Percentiles rank a stretch among this genome's conserved stretches.
phyloP scores from a whole-genome alignment of 129 eudicot genomes.

The Helianthus annuus region DNA sequence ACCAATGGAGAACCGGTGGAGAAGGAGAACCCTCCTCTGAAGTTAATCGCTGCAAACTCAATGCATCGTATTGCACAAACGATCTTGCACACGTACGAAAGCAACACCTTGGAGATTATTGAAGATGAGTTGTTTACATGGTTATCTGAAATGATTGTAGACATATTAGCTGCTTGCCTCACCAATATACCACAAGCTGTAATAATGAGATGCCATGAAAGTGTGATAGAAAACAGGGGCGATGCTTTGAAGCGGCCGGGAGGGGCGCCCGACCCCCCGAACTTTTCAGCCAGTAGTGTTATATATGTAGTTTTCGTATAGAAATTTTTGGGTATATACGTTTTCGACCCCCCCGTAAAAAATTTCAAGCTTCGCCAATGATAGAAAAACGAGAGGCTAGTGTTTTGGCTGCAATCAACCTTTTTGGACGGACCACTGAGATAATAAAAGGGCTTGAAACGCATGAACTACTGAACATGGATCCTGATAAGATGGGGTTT shows the following conservation, averaged over 20 bases:
- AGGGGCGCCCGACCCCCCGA: no score
- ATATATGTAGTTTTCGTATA: no score
- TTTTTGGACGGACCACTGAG: neutral
- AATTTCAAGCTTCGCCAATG: no score
- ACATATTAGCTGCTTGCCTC: slow-evolving; percentile 1
- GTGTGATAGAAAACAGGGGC: slow-evolving; percentile 4
- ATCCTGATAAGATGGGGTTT: neutral
- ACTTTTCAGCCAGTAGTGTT: no score
- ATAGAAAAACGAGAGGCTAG: slow-evolving; percentile 16
- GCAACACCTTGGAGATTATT: neutral
- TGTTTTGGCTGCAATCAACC: neutral
- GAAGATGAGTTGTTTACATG: neutral
- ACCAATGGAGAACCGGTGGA: neutral
- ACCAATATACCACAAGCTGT: slow-evolving; percentile 5
- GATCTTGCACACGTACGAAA: neutral
- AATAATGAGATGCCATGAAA: neutral
- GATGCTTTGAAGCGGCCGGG: no score
- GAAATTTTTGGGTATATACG: no score
- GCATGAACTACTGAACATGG: neutral
- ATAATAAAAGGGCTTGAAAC: neutral
- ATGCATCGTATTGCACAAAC: slow-evolving; percentile 5
- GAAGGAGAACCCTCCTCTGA: neutral
- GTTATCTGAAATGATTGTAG: slow-evolving; percentile 1
- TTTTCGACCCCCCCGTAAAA: no score
- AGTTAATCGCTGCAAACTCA: slow-evolving; percentile 7